A percentile compares a stretch with the other conserved stretches of the same genome.
Conservation (phyloP, 1,284 basidiomycete species). For the Rhodotorula sp. region DNA sequence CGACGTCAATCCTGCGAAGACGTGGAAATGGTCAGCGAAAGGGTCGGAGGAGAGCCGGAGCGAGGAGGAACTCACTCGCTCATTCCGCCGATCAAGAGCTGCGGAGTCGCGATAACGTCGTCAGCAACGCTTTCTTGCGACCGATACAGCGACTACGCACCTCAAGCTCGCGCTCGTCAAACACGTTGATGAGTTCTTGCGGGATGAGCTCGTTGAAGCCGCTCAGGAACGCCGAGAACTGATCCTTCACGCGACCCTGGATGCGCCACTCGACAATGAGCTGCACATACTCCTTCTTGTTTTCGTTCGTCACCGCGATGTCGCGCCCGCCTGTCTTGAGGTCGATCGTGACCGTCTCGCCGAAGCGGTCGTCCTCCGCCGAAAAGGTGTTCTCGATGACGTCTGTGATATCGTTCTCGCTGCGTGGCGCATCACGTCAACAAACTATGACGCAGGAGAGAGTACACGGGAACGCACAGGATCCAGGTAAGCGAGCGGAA, state of each 20-base stretch:
- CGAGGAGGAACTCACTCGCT: conserved; percentile 59
- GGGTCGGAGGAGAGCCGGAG: not conserved
- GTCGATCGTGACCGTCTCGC: conserved; percentile 90
- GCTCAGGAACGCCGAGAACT: conserved; percentile 93
- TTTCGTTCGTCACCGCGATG: conserved; percentile 87
- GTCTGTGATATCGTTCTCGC: conserved; percentile 74
- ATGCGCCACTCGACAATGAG: conserved; percentile 93
- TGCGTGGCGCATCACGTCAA: not conserved
- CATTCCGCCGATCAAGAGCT: conserved; percentile 93
- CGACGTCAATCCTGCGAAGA: not conserved
- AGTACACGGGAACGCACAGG: conserved; percentile 58
- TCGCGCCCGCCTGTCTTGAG: conserved; percentile 83
- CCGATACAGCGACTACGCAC: conserved; percentile 23
- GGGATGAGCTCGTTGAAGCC: conserved; percentile 95
- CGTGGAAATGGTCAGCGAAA: not conserved
- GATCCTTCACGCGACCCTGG: conserved; percentile 85
- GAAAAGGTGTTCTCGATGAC: conserved; percentile 94
- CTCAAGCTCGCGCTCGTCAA: conserved; percentile 97
- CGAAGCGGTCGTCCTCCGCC: conserved; percentile 93
- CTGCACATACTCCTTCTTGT: conserved; percentile 99
- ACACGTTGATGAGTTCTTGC: conserved; percentile 90
- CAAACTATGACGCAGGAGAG: not conserved
- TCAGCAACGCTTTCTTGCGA: not conserved
- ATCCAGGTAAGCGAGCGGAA: conserved; percentile 95
- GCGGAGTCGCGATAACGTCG: not conserved